Evolutionary conservation across 805 yeast species (phyloP), one percentile per base, ranked within the genome.

Genomic region (Suhomyces prunicola): DNA sequence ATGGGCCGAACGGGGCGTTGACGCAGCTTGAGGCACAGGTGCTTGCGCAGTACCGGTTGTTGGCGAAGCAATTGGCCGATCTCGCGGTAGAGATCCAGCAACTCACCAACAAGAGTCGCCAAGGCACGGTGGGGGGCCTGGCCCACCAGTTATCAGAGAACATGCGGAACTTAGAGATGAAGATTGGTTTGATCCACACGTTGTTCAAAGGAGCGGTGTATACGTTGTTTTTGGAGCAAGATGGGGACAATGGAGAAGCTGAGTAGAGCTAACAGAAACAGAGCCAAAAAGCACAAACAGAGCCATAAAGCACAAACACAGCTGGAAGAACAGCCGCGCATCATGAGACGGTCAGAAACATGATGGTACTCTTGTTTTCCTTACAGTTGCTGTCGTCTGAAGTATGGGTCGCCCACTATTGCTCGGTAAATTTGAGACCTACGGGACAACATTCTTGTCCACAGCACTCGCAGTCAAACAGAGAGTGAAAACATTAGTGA

Each of bases 131-230:
- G 35, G 51, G 51, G 19, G 56, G 67, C 44, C 47, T 66, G 10
- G 71, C 74, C 5, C 69, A 67, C 50, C 63, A 65, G 22, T 58
- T 77, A 42, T 56, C 72, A 26, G 82, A 79, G 35, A 80, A 81
- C 55, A 65, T 86, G 57, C 73, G 90, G 27, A 79, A 74, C 23
- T 74, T 87, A 49, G 92, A 87, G 59, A 74, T 81, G 55, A 85
- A 85, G 57, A 73, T 84, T 10, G 85, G 86, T 1, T 67, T 86
- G 50, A 86, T 87, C 4, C 83, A 84, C 48, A 86, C 90, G 0
- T 65, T 85, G 44, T 78, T 87, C 67, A 84, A 85, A 57, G 86
- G 88, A 4, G 86, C 90, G 3, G 89, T 87, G 4, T 87, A 87
- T 62, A 80, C 86, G 15, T 70, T 86, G 49, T 80, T 84, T 52